Evolutionary conservation across 495 filamentous ascomycete genomes (phyloP).

Genomic region (Hyaloscypha variabilis): DNA sequence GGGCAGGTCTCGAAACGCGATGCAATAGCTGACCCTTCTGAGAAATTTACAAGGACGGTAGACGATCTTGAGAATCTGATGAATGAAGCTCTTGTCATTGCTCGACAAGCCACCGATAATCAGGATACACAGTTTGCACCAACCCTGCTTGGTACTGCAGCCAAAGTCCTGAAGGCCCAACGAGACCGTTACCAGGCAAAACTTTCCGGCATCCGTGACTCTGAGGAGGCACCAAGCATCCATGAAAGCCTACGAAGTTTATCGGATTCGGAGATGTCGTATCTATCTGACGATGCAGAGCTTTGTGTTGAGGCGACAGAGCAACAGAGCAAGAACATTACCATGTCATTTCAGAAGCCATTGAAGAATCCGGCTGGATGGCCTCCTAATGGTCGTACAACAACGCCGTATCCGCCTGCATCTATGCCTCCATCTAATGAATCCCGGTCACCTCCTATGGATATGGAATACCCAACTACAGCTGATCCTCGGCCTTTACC

Average conservation of each 20-base stretch:
- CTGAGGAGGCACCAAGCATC: slow-evolving; percentile 25
- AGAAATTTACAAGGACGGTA: slow-evolving; percentile 33
- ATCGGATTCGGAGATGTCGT: slow-evolving; percentile 6
- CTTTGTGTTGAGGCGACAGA: not conserved
- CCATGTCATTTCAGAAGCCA: slow-evolving; percentile 5
- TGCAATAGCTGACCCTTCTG: slow-evolving; percentile 16
- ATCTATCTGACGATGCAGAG: slow-evolving; percentile 13
- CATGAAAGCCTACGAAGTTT: slow-evolving; percentile 26
- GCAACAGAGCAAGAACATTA: not conserved
- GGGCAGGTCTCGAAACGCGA: slow-evolving; percentile 9
- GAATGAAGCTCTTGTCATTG: slow-evolving; percentile 40
- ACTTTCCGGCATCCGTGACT: slow-evolving; percentile 1
- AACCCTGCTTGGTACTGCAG: slow-evolving; percentile 15
- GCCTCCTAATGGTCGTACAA: slow-evolving; percentile 18
- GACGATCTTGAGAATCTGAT: slow-evolving; percentile 41
- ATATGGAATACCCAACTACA: not conserved
- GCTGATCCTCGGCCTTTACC: slow-evolving; percentile 23
- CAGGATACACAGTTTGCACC: slow-evolving; percentile 15
- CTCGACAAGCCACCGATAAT: slow-evolving; percentile 35
- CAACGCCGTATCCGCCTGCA: slow-evolving; percentile 21
- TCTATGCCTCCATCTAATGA: not conserved
- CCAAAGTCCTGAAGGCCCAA: slow-evolving; percentile 18
- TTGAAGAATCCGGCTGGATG: slow-evolving; percentile 8
- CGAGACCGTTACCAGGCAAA: slow-evolving; percentile 11
- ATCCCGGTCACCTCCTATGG: not conserved